These are phyloP conservation scores for Phytopythium litorale DNA, from an alignment of 352 stramenopile species.

Conservation along the genomic window DNA sequence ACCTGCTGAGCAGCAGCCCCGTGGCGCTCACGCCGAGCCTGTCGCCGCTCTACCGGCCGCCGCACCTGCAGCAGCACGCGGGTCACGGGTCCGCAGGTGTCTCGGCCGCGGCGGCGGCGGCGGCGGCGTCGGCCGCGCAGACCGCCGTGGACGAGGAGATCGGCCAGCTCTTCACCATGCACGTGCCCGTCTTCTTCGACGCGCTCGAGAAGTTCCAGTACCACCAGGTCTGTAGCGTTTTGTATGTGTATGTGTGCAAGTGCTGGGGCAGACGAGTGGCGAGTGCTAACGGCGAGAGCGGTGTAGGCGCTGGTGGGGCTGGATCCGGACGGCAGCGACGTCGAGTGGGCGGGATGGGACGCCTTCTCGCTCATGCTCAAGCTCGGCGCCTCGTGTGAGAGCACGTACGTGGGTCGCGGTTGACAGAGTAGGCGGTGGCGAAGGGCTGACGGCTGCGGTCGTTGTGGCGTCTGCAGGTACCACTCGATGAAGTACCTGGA, in stretches of 20 bases:
- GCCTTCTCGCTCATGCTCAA: conserved; percentile 54
- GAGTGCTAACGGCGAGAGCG: neutral
- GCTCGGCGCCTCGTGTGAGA: conserved; percentile 59
- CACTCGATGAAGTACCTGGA: conserved; percentile 71
- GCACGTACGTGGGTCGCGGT: conserved; percentile 29
- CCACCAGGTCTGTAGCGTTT: conserved; percentile 32
- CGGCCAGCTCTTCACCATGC: conserved; percentile 42
- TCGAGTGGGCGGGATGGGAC: conserved; percentile 44
- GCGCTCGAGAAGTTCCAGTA: conserved; percentile 60
- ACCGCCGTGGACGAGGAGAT: conserved; percentile 39
- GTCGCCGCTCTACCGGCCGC: conserved; percentile 38
- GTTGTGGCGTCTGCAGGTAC: conserved; percentile 28
- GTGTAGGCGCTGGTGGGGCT: conserved; percentile 35
- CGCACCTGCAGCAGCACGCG: conserved; percentile 11
- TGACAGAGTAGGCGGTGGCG: neutral
- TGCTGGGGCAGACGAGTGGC: neutral
- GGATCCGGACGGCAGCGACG: conserved; percentile 31
- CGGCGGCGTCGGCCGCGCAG: conserved; percentile 9
- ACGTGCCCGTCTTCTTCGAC: conserved; percentile 56
- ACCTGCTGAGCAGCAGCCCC: conserved; percentile 29
- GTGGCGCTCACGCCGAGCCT: conserved; percentile 39
- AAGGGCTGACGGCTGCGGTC: neutral
- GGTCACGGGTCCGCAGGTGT: conserved; percentile 2
- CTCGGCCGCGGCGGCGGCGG: conserved; percentile 15
- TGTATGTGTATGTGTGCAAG: neutral